Evolutionary conservation across 495 filamentous ascomycete genomes (phyloP), one percentile per base, ranked within the genome.

Genomic region (Aspergillus sparsus): DNA sequence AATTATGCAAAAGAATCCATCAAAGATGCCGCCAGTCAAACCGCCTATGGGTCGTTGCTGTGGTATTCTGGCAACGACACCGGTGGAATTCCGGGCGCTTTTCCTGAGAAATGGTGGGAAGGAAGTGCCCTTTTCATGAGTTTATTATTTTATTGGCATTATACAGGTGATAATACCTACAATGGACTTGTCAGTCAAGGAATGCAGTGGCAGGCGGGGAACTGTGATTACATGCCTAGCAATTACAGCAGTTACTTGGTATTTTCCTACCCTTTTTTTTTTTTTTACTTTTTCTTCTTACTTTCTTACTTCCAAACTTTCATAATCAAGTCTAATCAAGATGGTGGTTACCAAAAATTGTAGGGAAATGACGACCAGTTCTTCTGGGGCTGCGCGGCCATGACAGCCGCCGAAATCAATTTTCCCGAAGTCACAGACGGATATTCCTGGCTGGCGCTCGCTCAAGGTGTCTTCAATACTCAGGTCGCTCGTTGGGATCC

Each of bases 401-500:
- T 86, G 77, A 76, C 76, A 7, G 82, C 82, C 16, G 82, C 81
- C 35, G 83, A 86, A 59, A 63, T 72, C 41, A 70, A 75, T 33
- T 80, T 80, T 49, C 72, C 80, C 58, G 78, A 82, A 15, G 66
- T 65, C 11, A 27, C 52, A 0, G 73, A 80, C 56, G 64, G 84
- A 62, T 87, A 82, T 27, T 86, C 86, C 59, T 92, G 86, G 88
- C 77, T 90, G 32, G 83, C 85, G 4, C 80, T 93, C 1, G 90
- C 88, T 4, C 89, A 93, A 74, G 87, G 84, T 53, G 89, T 90
- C 12, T 91, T 89, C 78, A 90, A 92, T 65, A 83, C 83, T 5
- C 88, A 90, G 66, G 81, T 74, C n/a, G 60, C 65, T 7, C 77
- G 80, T 53, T 86, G 83, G 83, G 79, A 85, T 61, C 72, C 63